phyloP scores from a whole-genome alignment of 2,329 filamentous ascomycete species.

The Fusarium neocosmosporiellum region DNA sequence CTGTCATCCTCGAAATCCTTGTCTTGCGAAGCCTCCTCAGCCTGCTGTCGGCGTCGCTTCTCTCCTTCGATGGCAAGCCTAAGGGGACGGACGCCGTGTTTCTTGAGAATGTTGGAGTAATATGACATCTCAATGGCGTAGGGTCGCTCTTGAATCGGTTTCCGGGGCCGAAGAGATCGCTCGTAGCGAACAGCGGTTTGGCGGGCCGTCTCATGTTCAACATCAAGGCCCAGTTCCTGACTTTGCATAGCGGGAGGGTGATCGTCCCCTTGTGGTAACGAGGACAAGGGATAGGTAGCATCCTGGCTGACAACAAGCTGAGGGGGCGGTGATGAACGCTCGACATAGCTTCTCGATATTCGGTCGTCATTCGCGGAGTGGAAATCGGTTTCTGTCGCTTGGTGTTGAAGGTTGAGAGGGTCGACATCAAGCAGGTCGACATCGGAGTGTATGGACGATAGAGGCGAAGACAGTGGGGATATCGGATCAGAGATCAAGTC shows the following conservation, averaged over 20 bases:
- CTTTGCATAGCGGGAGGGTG: constrained; percentile 20
- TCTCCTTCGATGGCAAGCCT: constrained; percentile 52
- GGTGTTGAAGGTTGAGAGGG: constrained; percentile 19
- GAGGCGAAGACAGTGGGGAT: constrained; percentile 47
- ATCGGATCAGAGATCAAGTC: neutral
- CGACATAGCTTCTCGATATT: constrained; percentile 53
- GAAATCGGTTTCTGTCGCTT: neutral
- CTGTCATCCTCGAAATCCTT: constrained; percentile 64
- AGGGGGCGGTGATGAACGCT: constrained; percentile 47
- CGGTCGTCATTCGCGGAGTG: constrained; percentile 3
- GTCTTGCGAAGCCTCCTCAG: constrained; percentile 60
- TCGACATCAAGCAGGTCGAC: constrained; percentile 38
- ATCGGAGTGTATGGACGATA: constrained; percentile 49
- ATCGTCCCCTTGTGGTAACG: neutral
- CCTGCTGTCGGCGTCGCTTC: constrained; percentile 50
- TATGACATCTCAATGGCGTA: constrained; percentile 67
- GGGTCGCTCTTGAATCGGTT: constrained; percentile 70
- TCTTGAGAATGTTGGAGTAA: constrained; percentile 64
- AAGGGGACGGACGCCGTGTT: constrained; percentile 65
- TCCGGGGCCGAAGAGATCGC: constrained; percentile 67
- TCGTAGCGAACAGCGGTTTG: constrained; percentile 51
- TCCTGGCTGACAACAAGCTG: constrained; percentile 31
- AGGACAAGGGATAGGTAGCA: neutral
- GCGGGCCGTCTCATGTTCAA: constrained; percentile 37
- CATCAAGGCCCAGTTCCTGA: constrained; percentile 25